A percentile compares a stretch with the other conserved stretches of the same genome.
phyloP scores from a whole-genome alignment of 495 filamentous ascomycete species.

The Penicillium coprophilum region DNA sequence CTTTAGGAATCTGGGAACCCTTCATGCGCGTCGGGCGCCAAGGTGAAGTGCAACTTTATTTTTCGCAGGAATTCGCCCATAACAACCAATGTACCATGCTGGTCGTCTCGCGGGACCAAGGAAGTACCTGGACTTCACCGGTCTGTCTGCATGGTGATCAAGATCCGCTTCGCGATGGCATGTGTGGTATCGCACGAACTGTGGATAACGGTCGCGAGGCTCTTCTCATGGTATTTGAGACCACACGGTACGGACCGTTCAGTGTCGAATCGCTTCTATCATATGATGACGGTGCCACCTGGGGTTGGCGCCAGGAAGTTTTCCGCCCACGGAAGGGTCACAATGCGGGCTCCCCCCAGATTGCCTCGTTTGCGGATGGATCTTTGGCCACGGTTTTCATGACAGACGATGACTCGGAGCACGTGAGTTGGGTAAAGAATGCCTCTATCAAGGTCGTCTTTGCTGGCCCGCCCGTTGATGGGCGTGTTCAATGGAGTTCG shows the following conservation, averaged over 20 bases:
- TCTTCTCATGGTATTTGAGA: constrained; percentile 61
- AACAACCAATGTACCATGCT: constrained; percentile 62
- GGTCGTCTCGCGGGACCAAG: constrained; percentile 55
- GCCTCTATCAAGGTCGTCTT: constrained; percentile 44
- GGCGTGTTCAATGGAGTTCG: constrained; percentile 36
- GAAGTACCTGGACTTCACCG: constrained; percentile 48
- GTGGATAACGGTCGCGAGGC: constrained; percentile 43
- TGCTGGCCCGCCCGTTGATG: constrained; percentile 36
- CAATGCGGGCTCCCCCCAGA: constrained; percentile 60
- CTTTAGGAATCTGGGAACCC: constrained; percentile 60
- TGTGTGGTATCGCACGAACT: constrained; percentile 55
- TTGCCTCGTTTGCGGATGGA: constrained; percentile 55
- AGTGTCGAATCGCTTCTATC: constrained; percentile 56
- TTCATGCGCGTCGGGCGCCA: constrained; percentile 53
- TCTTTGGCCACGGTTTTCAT: constrained; percentile 59
- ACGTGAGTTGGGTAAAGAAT: constrained; percentile 41
- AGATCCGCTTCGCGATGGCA: constrained; percentile 55
- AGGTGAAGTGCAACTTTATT: constrained; percentile 57
- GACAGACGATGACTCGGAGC: constrained; percentile 55
- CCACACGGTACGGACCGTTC: constrained; percentile 49
- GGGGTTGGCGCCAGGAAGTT: constrained; percentile 51
- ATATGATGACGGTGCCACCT: constrained; percentile 56
- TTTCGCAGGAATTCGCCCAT: constrained; percentile 53
- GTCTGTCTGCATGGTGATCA: constrained; percentile 48
- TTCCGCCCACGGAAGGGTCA: constrained; percentile 45